Evolutionary conservation across 1,284 basidiomycete genomes (phyloP).

Genomic region (Trichosporon inkin): DNA sequence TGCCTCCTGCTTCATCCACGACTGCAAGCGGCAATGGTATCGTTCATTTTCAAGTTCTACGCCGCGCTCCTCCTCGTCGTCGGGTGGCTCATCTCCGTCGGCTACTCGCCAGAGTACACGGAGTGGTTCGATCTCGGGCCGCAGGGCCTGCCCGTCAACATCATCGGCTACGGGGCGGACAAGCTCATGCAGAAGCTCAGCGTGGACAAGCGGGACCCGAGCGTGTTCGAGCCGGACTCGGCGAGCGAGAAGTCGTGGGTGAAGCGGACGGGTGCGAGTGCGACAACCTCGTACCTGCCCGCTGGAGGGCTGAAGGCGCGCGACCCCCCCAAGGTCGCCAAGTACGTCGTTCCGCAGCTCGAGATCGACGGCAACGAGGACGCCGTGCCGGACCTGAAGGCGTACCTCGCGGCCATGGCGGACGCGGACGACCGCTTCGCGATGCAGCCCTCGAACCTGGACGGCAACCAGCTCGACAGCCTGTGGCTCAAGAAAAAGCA

Average conservation of each 20-base stretch:
- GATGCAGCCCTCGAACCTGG: background rate
- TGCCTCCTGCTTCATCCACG: background rate
- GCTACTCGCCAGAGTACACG: background rate
- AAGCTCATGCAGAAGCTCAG: background rate
- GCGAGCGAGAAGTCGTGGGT: background rate
- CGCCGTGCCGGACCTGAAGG: background rate
- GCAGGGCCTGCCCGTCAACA: background rate
- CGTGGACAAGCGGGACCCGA: background rate
- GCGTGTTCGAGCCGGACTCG: background rate
- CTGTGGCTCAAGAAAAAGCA: background rate
- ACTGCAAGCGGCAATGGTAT: background rate
- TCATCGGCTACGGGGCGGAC: background rate
- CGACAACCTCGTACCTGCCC: background rate
- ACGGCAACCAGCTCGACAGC: background rate
- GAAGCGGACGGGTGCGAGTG: background rate
- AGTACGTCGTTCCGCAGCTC: constrained; percentile 8
- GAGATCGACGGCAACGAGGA: background rate
- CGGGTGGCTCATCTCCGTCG: background rate
- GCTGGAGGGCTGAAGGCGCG: background rate
- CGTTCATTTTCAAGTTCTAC: background rate
- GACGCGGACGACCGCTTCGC: background rate
- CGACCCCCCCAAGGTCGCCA: background rate
- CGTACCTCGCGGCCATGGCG: constrained; percentile 9
- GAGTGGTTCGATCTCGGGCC: background rate
- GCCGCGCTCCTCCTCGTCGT: background rate